Base-by-base conservation (phyloP, 129 eudicot genomes). In the Ambrosia trifida region DNA sequence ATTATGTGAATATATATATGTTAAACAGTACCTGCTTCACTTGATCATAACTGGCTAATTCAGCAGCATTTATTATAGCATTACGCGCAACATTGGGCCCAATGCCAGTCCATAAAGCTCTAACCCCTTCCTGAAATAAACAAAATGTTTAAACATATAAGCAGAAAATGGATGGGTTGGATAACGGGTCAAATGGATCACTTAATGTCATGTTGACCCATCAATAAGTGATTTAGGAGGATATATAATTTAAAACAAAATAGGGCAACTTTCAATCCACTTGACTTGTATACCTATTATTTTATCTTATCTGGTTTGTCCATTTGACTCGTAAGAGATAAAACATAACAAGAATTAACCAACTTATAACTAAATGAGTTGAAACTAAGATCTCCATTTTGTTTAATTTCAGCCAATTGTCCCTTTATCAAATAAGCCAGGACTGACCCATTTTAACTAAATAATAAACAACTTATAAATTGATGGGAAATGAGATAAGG, bases 21-120 rank as follows among this genome's bases (percentile, higher is more conserved):
- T 63, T 17, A 51, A 10, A 2, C 24, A 3, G 66, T 41, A 88
- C 97, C 96, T 89, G 88, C 76, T 92, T 92, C 85, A 92, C 96
- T 84, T 89, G 95, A 78, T 92, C 98, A 79, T 92, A 92, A 86
- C 98, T 92, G 41, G 96, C 98, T 74, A 92, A 69, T 70, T 92
- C 98, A 79, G 98, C 98, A 19, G 98, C 98, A 76, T 92, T 92
- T 68, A 92, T 86, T 52, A 92, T 92, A 36, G 98, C 98, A 81
- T 92, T 92, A 11, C 96, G 88, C 2, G 95, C 89, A 69, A 92
- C 79, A 20, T 92, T 92, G 53, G 98, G 98, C 33, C 96, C 98
- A 68, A 92, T 52, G 36, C 98, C 98, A 17, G 98, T 92, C 98
- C 98, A 92, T 54, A 92, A 73, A 35, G 94, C 89, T 52, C 68